A percentile compares a stretch with the other conserved stretches of the same genome.
Evolutionary conservation across 306 rosid species (phyloP).

Genomic region (Gillenia trifoliata): DNA sequence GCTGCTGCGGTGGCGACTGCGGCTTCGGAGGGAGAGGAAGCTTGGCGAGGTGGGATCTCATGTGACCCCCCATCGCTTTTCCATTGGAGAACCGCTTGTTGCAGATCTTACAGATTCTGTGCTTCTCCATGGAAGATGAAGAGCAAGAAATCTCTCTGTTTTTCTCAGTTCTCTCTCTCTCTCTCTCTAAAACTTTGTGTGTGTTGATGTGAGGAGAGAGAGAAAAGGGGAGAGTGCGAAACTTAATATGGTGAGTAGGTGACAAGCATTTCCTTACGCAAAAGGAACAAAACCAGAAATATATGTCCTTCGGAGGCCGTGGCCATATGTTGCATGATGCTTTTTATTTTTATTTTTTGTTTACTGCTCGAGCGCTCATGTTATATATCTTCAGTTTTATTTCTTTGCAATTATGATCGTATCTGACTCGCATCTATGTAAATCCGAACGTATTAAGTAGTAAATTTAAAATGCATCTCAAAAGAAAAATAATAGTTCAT

Average conservation of each 20-base stretch:
- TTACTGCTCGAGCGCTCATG: too few species aligned
- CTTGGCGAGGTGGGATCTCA: constrained; percentile 56
- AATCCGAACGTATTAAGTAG: neutral
- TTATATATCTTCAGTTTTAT: neutral
- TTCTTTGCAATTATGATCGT: neutral
- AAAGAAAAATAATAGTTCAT: neutral
- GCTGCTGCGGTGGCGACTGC: neutral
- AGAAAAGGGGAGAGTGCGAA: neutral
- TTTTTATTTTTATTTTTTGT: too few species aligned
- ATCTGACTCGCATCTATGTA: neutral
- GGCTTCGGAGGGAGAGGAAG: constrained; percentile 37
- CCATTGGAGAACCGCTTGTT: constrained; percentile 40
- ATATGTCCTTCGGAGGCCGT: neutral
- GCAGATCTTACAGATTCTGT: constrained; percentile 43
- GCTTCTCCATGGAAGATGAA: constrained; percentile 40
- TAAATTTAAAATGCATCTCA: neutral
- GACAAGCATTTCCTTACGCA: constrained; percentile 28
- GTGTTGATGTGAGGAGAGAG: neutral
- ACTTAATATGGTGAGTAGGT: constrained; percentile 16
- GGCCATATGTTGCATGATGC: neutral
- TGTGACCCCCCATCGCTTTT: constrained; percentile 74
- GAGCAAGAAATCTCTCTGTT: neutral
- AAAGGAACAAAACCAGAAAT: constrained; percentile 31
- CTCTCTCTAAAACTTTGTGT: neutral
- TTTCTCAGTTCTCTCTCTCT: neutral